A percentile compares a stretch with the other conserved stretches of the same genome.
phyloP scores from a whole-genome alignment of 768 basidiomycete genomes.

The Ramaria rubella region DNA sequence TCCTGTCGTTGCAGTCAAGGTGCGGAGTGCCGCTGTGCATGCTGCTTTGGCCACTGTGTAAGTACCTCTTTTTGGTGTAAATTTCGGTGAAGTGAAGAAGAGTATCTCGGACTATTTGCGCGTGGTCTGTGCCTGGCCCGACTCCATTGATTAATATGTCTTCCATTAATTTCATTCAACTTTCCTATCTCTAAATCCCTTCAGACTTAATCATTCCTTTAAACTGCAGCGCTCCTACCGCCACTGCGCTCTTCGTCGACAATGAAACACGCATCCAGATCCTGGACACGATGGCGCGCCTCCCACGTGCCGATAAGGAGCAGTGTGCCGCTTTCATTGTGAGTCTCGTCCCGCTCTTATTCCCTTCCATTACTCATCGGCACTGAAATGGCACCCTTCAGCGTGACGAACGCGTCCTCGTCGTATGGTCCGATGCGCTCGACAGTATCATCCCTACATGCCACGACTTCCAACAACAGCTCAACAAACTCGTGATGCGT shows the following conservation, averaged over 20 bases:
- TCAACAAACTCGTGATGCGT: slow-evolving; percentile 81
- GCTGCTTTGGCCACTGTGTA: slow-evolving; percentile 68
- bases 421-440: slow-evolving; percentile 84
- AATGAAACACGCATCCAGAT: slow-evolving; percentile 82
- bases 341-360: slow-evolving; percentile 21
- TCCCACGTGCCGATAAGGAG: slow-evolving; percentile 81
- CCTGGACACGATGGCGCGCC: slow-evolving; percentile 56
- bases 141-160: too few species aligned
- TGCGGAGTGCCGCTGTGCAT: slow-evolving; percentile 73
- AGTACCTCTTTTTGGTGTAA: slow-evolving; percentile 24
- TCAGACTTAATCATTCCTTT: too few species aligned
- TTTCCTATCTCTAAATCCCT: too few species aligned
- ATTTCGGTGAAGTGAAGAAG: too few species aligned
- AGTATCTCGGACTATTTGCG: slow-evolving; percentile 2
- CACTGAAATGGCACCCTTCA: too few species aligned
- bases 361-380: not conserved
- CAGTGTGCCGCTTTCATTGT: slow-evolving; percentile 87
- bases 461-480: slow-evolving; percentile 64
- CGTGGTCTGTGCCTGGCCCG: too few species aligned
- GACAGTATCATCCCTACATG: slow-evolving; percentile 73
- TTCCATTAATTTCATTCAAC: too few species aligned
- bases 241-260: slow-evolving; percentile 55
- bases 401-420: slow-evolving; percentile 78
- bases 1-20: slow-evolving; percentile 78
- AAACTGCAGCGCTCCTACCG: too few species aligned